Conservation (phyloP, 805 yeast genomes). For the Saccharomycopsis selenospora region DNA sequence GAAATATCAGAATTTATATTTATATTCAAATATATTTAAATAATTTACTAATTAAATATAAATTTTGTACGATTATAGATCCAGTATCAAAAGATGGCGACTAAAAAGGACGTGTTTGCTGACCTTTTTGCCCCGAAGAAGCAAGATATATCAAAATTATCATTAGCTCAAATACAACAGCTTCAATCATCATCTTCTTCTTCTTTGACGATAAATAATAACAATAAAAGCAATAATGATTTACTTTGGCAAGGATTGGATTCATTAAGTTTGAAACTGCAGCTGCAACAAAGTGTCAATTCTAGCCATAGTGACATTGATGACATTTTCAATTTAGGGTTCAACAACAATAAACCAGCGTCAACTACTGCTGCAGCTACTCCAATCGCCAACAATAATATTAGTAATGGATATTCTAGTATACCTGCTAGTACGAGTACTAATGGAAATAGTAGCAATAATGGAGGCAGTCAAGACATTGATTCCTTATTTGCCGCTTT, state of each 20-base stretch:
- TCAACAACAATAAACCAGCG: slow-evolving; percentile 1
- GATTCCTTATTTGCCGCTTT: slow-evolving; percentile 31
- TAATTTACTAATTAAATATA: too few species aligned
- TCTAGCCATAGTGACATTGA: not conserved
- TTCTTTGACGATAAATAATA: not conserved
- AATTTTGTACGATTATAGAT: too few species aligned
- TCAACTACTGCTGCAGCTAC: too few species aligned
- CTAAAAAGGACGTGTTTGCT: slow-evolving; percentile 20
- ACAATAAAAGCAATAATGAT: not conserved
- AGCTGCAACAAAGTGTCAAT: not conserved
- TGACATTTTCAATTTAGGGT: not conserved
- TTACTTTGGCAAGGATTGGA: slow-evolving; percentile 16
- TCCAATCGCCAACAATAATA: not conserved
- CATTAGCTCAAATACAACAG: slow-evolving; percentile 17
- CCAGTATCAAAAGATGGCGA: not conserved
- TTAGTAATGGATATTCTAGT: too few species aligned
- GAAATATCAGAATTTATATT: too few species aligned
- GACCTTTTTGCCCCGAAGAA: slow-evolving; percentile 19
- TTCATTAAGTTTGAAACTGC: slow-evolving; percentile 2
- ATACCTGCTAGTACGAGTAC: not conserved
- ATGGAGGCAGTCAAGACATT: slow-evolving; percentile 22
- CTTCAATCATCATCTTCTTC: not conserved
- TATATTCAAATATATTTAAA: too few species aligned
- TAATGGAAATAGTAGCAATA: not conserved
- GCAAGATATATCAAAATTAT: slow-evolving; percentile 13